Evolutionary conservation across 2,329 filamentous ascomycete species (phyloP).

Genomic region (Botryosphaeria agaves): DNA sequence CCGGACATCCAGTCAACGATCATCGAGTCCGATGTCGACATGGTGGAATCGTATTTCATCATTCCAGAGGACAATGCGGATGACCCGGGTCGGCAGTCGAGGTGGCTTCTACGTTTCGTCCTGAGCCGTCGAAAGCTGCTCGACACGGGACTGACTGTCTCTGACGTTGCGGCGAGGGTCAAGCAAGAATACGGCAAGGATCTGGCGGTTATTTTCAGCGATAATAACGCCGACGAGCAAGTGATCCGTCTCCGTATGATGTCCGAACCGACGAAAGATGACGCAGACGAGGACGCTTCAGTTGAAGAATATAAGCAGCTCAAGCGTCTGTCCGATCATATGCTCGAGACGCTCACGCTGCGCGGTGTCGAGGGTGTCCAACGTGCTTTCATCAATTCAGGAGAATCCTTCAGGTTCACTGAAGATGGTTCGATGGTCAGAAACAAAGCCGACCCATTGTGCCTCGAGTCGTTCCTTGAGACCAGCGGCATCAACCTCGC

Average conservation of each 20-base stretch:
- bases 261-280: conserved; percentile 39
- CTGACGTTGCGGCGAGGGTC: conserved; percentile 78
- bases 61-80: conserved; percentile 69
- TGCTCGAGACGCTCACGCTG: conserved; percentile 78
- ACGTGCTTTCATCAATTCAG: conserved; percentile 81
- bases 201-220: conserved; percentile 86
- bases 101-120: conserved; percentile 87
- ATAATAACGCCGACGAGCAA: conserved; percentile 92
- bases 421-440: conserved; percentile 57
- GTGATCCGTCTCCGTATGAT: conserved; percentile 85
- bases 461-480: conserved; percentile 90
- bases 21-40: conserved; percentile 76
- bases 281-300: conserved; percentile 57
- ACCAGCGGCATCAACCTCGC: conserved; percentile 80
- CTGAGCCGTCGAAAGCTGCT: conserved; percentile 88
- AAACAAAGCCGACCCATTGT: conserved; percentile 54
- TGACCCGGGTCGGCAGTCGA: conserved; percentile 52
- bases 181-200: conserved; percentile 76
- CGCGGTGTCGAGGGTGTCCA: conserved; percentile 82
- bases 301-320: conserved; percentile 86
- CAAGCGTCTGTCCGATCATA: conserved; percentile 78
- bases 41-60: conserved; percentile 94
- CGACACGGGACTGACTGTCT: conserved; percentile 81
- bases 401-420: conserved; percentile 47
- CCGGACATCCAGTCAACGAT: conserved; percentile 73